Evolutionary conservation across 768 basidiomycete genomes (phyloP).

Genomic region (Auriculariales sp.): DNA sequence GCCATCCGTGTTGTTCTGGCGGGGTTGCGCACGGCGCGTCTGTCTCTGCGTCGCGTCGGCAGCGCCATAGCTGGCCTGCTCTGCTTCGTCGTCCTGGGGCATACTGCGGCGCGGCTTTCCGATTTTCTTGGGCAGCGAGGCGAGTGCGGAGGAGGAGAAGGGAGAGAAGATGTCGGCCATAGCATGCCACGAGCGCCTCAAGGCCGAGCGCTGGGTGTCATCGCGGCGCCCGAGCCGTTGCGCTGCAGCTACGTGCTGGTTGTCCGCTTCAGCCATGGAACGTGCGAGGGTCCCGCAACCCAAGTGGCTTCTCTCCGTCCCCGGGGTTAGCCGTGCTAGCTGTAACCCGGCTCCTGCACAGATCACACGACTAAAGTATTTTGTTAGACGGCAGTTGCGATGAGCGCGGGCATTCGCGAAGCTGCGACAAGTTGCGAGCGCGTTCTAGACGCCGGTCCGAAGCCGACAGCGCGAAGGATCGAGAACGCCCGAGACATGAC

Average conservation of each 20-base stretch:
- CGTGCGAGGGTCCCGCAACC: constrained; percentile 29
- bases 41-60: too few relatives aligned
- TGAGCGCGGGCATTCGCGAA: not conserved
- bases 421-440: too few relatives aligned
- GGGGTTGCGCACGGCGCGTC: constrained; percentile 19
- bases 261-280: too few relatives aligned
- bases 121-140: constrained; percentile 47
- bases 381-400: not conserved
- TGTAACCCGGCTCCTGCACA: not conserved
- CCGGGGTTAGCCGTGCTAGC: not conserved
- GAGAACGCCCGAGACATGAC: too few relatives aligned
- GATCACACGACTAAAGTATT: too few relatives aligned
- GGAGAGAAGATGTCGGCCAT: constrained; percentile 45
- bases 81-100: constrained; percentile 31
- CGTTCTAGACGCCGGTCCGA: too few relatives aligned
- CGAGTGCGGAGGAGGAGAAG: constrained; percentile 53
- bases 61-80: constrained; percentile 26
- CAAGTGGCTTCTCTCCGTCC: constrained; percentile 9
- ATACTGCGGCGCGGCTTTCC: constrained; percentile 30
- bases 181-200: constrained; percentile 42
- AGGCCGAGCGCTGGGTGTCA: constrained; percentile 18
- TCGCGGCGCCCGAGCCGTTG: not conserved
- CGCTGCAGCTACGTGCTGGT: not conserved
- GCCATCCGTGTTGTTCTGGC: constrained; percentile 66
- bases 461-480: too few relatives aligned